Evolutionary conservation across 228 moss, liverwort and hornwort species (phyloP), one percentile per base, ranked within the genome.

Genomic region (Sphagnum fallax): DNA sequence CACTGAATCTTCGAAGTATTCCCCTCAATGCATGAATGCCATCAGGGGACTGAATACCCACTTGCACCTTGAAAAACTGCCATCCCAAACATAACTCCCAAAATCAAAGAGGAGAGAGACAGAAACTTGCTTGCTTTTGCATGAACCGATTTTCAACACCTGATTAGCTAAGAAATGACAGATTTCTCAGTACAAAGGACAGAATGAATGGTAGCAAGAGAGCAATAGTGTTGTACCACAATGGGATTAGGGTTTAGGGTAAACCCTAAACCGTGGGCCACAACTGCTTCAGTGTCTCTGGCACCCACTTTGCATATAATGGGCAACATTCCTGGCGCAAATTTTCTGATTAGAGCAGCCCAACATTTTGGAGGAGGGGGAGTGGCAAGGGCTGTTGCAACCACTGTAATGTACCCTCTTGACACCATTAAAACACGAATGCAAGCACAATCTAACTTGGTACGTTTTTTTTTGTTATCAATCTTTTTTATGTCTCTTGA

Each of bases 351-450:
- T 5, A 92, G 75, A 78, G 77, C 85, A 13, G 74, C 65, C 10
- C 82, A 83, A 61, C 97, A 98, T 47, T 80, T 98, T 67, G 85
- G 91, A 48, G 90, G 92, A 12, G 98, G 97, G 50, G 93, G 98
- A 18, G 80, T 93, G 52, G 98, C 98, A 50, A 50, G 98, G 64
- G 98, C 92, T 0, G 68, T 98, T 49, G 93, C 93, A 48, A 93
- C 98, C 48, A 92, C 98, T 15, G 74, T 93, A 15, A 93, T 98
- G 5, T 93, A 92, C 69, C 93, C 98, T 6, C 74, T 98, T 2
- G 92, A 98, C 66, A 98, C 98, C 62, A 89, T 98, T 78, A 93
- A 98, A 74, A 98, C 98, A 47, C 88, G 98, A 62, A 93, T 98
- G 98, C 98, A 98, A 82, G 94, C 92, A 18, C 90, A 98, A 68